phyloP scores from a whole-genome alignment of 495 filamentous ascomycete species.

The Aspergillus sclerotioniger region DNA sequence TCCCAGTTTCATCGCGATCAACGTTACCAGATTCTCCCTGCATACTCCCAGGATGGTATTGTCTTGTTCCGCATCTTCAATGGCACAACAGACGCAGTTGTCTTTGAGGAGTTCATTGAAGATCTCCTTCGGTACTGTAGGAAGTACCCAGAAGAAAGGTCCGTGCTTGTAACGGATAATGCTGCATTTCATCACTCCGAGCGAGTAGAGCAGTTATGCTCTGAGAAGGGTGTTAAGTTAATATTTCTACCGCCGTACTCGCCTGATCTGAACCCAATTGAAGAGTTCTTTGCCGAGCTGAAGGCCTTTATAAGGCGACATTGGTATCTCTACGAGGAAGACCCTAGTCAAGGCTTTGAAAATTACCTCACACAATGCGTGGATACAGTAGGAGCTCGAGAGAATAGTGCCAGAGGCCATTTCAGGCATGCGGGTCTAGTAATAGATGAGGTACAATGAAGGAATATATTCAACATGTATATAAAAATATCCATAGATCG shows the following conservation, averaged over 20 bases:
- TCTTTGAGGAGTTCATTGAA: constrained; percentile 45
- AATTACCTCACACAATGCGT: constrained; percentile 29
- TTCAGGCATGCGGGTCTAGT: constrained; percentile 25
- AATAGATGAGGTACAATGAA: constrained; percentile 3
- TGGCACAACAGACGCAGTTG: constrained; percentile 34
- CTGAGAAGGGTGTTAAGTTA: constrained; percentile 36
- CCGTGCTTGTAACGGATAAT: constrained; percentile 48
- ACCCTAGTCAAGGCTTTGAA: constrained; percentile 36
- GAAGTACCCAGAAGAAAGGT: constrained; percentile 39
- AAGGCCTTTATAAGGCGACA: constrained; percentile 22
- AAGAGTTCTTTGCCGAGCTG: constrained; percentile 30
- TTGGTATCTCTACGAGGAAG: constrained; percentile 23
- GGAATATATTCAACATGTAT: too few relatives aligned
- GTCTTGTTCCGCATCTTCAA: constrained; percentile 33
- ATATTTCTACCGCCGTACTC: constrained; percentile 31
- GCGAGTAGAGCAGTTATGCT: constrained; percentile 33
- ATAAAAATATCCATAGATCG: too few relatives aligned
- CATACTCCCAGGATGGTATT: constrained; percentile 41
- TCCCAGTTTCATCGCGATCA: constrained; percentile 29
- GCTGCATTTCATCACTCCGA: constrained; percentile 39
- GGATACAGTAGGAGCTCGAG: constrained; percentile 19
- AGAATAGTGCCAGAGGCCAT: constrained; percentile 24
- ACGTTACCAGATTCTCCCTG: constrained; percentile 38
- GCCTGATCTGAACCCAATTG: constrained; percentile 30
- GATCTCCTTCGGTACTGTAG: constrained; percentile 37